These are phyloP conservation scores for Secale cereale DNA, from an alignment of 176 grass and related monocot species.

Conservation along the genomic window DNA sequence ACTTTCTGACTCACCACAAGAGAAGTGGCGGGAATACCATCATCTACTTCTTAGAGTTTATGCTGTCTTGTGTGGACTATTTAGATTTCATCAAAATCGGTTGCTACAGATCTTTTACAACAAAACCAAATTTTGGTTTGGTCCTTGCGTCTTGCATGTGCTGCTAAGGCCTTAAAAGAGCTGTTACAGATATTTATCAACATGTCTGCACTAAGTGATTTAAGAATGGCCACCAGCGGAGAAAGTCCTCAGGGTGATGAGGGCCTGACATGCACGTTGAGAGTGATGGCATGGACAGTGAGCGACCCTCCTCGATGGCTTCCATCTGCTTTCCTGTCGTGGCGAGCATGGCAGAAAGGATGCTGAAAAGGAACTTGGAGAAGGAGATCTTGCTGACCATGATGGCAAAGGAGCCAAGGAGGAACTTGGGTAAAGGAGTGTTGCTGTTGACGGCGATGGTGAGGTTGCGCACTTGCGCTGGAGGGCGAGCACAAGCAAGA, in stretches of 20 bases:
- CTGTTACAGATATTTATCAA: conserved; percentile 8
- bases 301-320: background rate
- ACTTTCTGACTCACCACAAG: background rate
- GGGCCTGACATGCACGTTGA: background rate
- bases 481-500: background rate
- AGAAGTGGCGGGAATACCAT: background rate
- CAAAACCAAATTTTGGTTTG: background rate
- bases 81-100: background rate
- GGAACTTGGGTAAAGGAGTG: background rate
- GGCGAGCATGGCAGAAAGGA: background rate
- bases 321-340: background rate
- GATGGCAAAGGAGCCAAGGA: background rate
- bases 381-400: background rate
- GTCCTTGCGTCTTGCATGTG: background rate
- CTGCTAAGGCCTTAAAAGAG: background rate
- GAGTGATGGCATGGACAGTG: background rate
- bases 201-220: background rate
- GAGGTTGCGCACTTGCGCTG: background rate
- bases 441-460: background rate
- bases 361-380: background rate
- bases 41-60: background rate
- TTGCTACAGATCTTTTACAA: background rate
- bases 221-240: background rate
- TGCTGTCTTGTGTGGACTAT: background rate
- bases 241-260: background rate